Evolutionary conservation across 176 grass and related monocot genomes (phyloP), one percentile per base, ranked within the genome.

Genomic region (Rhynchospora breviuscula): DNA sequence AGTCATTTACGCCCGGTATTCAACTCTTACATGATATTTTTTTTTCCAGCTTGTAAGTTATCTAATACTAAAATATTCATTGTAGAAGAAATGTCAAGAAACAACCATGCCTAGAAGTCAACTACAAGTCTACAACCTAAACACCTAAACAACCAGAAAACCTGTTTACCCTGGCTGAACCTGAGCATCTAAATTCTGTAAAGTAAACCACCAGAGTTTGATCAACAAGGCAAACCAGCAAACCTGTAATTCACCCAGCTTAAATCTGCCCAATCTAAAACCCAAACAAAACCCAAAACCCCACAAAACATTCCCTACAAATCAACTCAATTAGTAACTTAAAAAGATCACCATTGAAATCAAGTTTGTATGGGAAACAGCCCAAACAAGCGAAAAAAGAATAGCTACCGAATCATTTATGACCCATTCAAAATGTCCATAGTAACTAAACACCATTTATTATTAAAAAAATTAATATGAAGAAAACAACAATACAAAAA

Each of bases 391-490:
- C 49, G n/a, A 75, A 25, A 48, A 48, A 11, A 8, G 54, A 46
- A 56, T 47, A 77, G 21, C 54, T 11, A 56, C 11, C 6, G 19
- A 54, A 77, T 23, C 29, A 56, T 21, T 6, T 22, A 81, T 12
- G n/a, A 58, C n/a, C 21, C 31, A 14, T 76, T 2, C 35, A 87
- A 84, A 72, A 11, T 70, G 18, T 80, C 48, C 52, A 15, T 29
- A 22, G 12, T 31, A 23, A 54, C 22, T n/a, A 51, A 73, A 74
- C 19, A 74, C n/a, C 45, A 19, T 22, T 40, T 67, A 33, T 35
- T 67, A 35, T 60, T 58, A n/a, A n/a, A n/a, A n/a, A n/a, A n/a
- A n/a, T 87, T 63, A 89, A 14, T 8, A 14, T 82, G 74, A 59
- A 15, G 58, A 87, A 79, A 88, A 10, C 10, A 40, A 40, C 35